Evolutionary conservation across 116 monocot genomes (phyloP).

Genomic region (Iris pallida): DNA sequence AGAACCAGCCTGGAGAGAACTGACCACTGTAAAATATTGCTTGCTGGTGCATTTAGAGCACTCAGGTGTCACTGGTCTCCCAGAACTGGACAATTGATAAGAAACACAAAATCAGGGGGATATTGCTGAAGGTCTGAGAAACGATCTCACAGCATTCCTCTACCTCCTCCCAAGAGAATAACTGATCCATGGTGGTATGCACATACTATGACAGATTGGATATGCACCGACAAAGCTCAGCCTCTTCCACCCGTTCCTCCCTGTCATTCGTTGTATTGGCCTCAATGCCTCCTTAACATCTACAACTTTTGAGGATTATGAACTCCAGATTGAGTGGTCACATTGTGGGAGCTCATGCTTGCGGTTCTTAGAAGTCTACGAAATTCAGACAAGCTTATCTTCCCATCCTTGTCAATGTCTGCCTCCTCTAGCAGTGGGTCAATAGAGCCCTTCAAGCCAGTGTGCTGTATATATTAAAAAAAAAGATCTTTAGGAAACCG

Average conservation of each 20-base stretch:
- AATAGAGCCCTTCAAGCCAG: conserved; percentile 79
- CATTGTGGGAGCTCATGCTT: conserved; percentile 42
- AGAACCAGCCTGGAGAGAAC: too few relatives aligned
- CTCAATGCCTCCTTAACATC: background rate
- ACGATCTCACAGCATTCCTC: background rate
- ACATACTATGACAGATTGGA: background rate
- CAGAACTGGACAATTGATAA: too few relatives aligned
- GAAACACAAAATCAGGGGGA: too few relatives aligned
- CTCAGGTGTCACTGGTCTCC: too few relatives aligned
- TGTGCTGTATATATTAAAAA: conserved; percentile 30
- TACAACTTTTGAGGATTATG: conserved; percentile 14
- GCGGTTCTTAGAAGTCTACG: conserved; percentile 77
- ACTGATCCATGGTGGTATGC: background rate
- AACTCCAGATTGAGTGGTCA: conserved; percentile 21
- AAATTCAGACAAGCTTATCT: conserved; percentile 88
- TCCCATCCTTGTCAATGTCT: conserved; percentile 70
- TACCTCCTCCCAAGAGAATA: too few relatives aligned
- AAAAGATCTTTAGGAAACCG: background rate
- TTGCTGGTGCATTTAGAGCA: too few relatives aligned
- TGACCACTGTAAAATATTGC: too few relatives aligned
- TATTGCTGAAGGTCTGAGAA: too few relatives aligned
- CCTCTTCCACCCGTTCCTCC: background rate
- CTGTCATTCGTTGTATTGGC: background rate
- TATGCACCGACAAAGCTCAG: background rate
- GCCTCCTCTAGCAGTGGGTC: conserved; percentile 80